Base-by-base conservation (phyloP, 441 rosid genomes). In the Pelargonium citronellum region DNA sequence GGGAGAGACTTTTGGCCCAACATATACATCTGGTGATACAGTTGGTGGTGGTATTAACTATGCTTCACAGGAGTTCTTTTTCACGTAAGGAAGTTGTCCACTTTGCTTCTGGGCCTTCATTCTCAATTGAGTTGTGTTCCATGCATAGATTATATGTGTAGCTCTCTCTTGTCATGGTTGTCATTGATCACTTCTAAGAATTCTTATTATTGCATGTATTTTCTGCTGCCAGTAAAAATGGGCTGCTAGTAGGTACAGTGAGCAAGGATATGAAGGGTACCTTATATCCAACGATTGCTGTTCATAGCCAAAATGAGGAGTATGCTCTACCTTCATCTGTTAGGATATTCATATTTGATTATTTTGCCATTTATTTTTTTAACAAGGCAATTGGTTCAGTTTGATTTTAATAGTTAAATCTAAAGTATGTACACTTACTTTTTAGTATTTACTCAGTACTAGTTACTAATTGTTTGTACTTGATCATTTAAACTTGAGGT, bases 271-370 rank as follows among this genome's bases (percentile, higher is more conserved):
- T 90, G 73, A 87, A 82, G 75, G 89, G 90, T 73, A 81, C 87
- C 72, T 78, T 91, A 61, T 89, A 84, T 79, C 99, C 99, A 46
- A 95, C 99, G 8, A 76, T 90, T 82, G 87, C 94, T 76, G 96
- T 95, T 81, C 95, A 95, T 79, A 95, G 96, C 84, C 96, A 79
- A 81, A 86, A 87, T 69, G 96, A 95, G 81, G 99, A 95, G 97
- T 95, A 91, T 74, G 94, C 80, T 71, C 39, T 65, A 53, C 47
- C 58, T 70, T 74, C 71, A 67, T n/a, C 72, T 53, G 43, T 47
- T 16, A 63, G 68, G 30, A 12, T 49, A 46, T 9, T 20, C 22
- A 20, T 53, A 44, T 57, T 58, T 53, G 60, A 53, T 53, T 53
- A 22, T 16, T 53, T 15, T 53, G 6, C 60, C 19, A 17, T 53